A percentile compares a stretch with the other conserved stretches of the same genome.
Conservation (phyloP, 495 filamentous ascomycete genomes). For the Penicillium paxilli region DNA sequence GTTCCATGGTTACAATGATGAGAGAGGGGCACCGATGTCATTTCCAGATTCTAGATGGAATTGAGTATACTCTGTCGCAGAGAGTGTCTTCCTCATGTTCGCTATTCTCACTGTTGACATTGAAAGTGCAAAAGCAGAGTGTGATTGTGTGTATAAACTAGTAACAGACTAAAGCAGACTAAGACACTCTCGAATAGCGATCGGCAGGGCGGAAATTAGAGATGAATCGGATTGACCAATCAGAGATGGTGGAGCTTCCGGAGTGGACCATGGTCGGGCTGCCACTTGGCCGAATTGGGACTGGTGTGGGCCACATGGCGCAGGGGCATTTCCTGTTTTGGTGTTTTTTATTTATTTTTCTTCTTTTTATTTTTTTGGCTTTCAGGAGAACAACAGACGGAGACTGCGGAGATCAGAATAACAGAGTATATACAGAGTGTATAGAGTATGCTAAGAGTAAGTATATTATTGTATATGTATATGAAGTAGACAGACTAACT, state of each 20-base stretch:
- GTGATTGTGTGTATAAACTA: not conserved
- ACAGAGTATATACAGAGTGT: no score
- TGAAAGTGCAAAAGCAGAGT: not conserved
- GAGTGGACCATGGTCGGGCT: conserved; percentile 7
- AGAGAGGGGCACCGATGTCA: not conserved
- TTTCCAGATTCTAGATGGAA: no score
- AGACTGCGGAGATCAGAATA: no score
- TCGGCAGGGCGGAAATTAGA: conserved; percentile 31
- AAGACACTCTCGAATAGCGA: conserved; percentile 11
- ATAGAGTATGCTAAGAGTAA: no score
- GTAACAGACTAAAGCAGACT: not conserved
- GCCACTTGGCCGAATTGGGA: conserved; percentile 11
- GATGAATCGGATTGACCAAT: conserved; percentile 1
- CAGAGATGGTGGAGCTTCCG: not conserved
- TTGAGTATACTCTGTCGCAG: no score
- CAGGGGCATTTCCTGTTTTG: conserved; percentile 17
- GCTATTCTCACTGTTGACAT: no score
- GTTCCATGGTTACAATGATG: not conserved
- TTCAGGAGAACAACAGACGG: not conserved
- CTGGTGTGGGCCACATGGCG: conserved; percentile 23
- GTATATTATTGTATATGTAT: no score
- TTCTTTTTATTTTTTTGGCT: not conserved
- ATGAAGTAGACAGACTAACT: no score
- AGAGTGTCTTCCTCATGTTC: no score
- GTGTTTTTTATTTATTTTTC: not conserved